These are phyloP conservation scores for Trichoderma semiorbis DNA, from an alignment of 2,329 filamentous ascomycete species.

Conservation along the genomic window DNA sequence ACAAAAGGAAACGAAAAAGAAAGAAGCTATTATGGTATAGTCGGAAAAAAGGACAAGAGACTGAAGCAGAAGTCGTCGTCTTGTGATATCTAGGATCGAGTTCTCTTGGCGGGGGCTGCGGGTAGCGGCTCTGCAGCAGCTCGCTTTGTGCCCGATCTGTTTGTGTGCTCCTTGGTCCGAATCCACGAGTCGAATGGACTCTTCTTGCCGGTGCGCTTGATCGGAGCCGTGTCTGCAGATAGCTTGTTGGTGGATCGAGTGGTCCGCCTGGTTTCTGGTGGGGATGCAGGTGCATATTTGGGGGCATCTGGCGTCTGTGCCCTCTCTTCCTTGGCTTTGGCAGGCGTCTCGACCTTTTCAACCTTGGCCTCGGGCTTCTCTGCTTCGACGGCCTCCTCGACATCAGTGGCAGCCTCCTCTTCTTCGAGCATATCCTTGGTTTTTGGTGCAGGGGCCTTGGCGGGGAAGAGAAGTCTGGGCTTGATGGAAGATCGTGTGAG, in stretches of 20 bases:
- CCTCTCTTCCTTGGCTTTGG: constrained; percentile 29
- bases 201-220: constrained; percentile 38
- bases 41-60: background rate
- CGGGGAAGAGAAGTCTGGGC: constrained; percentile 68
- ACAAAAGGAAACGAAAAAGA: background rate
- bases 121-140: constrained; percentile 31
- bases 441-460: constrained; percentile 33
- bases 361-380: constrained; percentile 29
- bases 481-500: constrained; percentile 67
- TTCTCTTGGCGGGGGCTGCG: constrained; percentile 34
- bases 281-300: constrained; percentile 56
- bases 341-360: constrained; percentile 40
- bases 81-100: constrained; percentile 30
- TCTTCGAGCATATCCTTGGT: constrained; percentile 47
- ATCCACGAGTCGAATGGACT: constrained; percentile 68
- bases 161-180: constrained; percentile 55
- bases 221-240: constrained; percentile 39
- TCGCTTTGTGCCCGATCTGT: constrained; percentile 46
- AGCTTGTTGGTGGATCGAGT: constrained; percentile 56
- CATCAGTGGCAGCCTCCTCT: constrained; percentile 58
- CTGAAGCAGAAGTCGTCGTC: background rate
- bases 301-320: constrained; percentile 52
- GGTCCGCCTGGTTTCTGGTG: constrained; percentile 58
- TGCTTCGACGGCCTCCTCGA: constrained; percentile 46
- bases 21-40: constrained; percentile 18